Conservation (phyloP, 495 filamentous ascomycete genomes). For the Jackrogersella minutella region DNA sequence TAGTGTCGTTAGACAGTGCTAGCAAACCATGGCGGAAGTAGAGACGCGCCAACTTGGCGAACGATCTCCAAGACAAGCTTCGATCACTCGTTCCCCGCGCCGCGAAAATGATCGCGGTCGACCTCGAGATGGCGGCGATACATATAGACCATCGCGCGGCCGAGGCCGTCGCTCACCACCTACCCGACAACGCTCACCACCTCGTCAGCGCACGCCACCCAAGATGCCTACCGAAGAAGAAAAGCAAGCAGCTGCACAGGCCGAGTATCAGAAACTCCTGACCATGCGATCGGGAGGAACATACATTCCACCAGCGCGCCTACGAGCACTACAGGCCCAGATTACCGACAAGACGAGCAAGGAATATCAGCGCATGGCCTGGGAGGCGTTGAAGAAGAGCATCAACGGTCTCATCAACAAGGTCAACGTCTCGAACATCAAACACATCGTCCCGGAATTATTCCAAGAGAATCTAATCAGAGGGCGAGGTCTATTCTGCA, state of each 20-base stretch:
- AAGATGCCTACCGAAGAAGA: constrained; percentile 76
- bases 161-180: constrained; percentile 31
- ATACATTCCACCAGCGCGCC: constrained; percentile 90
- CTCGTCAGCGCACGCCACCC: constrained; percentile 59
- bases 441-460: constrained; percentile 92
- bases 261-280: constrained; percentile 89
- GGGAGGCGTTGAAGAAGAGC: constrained; percentile 98
- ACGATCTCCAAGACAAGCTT: constrained; percentile 34
- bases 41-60: constrained; percentile 41
- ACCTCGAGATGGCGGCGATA: constrained; percentile 54
- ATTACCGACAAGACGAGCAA: constrained; percentile 96
- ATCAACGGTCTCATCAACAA: constrained; percentile 99
- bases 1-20: constrained; percentile 1
- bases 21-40: constrained; percentile 43
- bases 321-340: constrained; percentile 91
- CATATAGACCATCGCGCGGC: constrained; percentile 48
- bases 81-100: constrained; percentile 40
- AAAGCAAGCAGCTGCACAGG: constrained; percentile 80
- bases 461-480: constrained; percentile 94
- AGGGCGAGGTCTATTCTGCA: constrained; percentile 90
- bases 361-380: constrained; percentile 98
- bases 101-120: constrained; percentile 42
- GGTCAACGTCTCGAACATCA: constrained; percentile 96
- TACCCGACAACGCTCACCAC: constrained; percentile 37
- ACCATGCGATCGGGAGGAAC: constrained; percentile 92